phyloP scores from a whole-genome alignment of 306 rosid genomes.

The Cucurbita moschata region DNA sequence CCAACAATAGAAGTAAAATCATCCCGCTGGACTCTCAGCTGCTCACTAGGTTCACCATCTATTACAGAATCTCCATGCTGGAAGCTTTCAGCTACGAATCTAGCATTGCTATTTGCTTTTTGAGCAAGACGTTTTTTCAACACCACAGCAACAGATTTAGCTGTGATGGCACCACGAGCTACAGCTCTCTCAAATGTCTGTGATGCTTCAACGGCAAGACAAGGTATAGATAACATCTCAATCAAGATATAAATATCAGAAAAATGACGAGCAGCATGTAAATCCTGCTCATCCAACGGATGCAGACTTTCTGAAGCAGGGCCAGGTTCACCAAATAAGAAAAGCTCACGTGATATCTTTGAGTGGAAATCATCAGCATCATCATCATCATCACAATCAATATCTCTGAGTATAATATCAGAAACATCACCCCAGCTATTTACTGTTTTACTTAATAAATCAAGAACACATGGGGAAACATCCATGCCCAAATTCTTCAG shows the following conservation, averaged over 20 bases:
- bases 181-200: slow-evolving; percentile 97
- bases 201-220: slow-evolving; percentile 89
- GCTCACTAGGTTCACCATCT: slow-evolving; percentile 58
- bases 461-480: slow-evolving; percentile 85
- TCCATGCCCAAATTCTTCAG: slow-evolving; percentile 67
- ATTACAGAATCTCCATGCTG: slow-evolving; percentile 40
- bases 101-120: slow-evolving; percentile 35
- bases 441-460: slow-evolving; percentile 76
- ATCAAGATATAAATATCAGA: slow-evolving; percentile 73
- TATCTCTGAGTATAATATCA: slow-evolving; percentile 82
- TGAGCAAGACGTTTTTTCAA: slow-evolving; percentile 82
- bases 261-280: slow-evolving; percentile 45
- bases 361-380: slow-evolving; percentile 64
- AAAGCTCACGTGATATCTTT: slow-evolving; percentile 39
- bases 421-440: slow-evolving; percentile 99
- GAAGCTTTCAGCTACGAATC: slow-evolving; percentile 40
- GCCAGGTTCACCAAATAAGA: slow-evolving; percentile 64
- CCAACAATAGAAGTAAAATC: slow-evolving; percentile 86
- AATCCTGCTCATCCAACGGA: slow-evolving; percentile 58
- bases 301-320: slow-evolving; percentile 43
- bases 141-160: slow-evolving; percentile 79
- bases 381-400: slow-evolving; percentile 78
- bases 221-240: slow-evolving; percentile 94
- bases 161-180: slow-evolving; percentile 71
- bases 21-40: slow-evolving; percentile 59